Evolutionary conservation across 2,329 filamentous ascomycete species (phyloP), one percentile per base, ranked within the genome.

Genomic region (Colletotrichum sp.): DNA sequence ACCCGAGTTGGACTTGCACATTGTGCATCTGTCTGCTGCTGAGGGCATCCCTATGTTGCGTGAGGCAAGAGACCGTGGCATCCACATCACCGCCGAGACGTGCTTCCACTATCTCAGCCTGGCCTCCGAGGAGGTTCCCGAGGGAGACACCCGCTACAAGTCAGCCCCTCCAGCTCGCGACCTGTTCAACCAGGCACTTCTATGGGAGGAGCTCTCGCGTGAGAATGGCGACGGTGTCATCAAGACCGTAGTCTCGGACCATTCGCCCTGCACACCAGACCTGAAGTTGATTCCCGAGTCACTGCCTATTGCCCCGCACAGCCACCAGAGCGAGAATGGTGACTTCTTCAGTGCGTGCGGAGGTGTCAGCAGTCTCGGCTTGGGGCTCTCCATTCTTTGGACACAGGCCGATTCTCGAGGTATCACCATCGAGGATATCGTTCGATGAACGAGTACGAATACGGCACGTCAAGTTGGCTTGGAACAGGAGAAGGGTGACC

Each of bases 311-410:
- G 60, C 60, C 12, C 80, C 75, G 82, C 82, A 74, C 68, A 52
- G 32, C n/a, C 60, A 68, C 12, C 22, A 16, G 25, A 70, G 80
- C 78, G 74, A 82, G 55, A 81, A 79, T 55, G 60, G 96, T 52
- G 95, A 98, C 86, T 98, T 98, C 89, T 96, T 98, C 86, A 92
- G 94, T 6, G 96, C 96, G 1, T 99, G 97, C 97, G 97, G 97
- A 69, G 97, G 97, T 22, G 98, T 99, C 81, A 96, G 95, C 4
- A 97, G 94, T 8, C 96, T 99, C n/a, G 97, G 97, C 0, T 91
- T 99, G 1, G 97, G 97, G 1, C 90, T 99, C 5, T 95, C 95
- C 8, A 98, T 99, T 78, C 90, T 99, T 7, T 94, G 96, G 92
- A 96, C 95, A 0, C 92, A 95, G 60, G 90, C 94, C 30, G 88